A percentile compares a stretch with the other conserved stretches of the same genome.
Conservation (phyloP, 805 yeast species). For the Starmerella floris region DNA sequence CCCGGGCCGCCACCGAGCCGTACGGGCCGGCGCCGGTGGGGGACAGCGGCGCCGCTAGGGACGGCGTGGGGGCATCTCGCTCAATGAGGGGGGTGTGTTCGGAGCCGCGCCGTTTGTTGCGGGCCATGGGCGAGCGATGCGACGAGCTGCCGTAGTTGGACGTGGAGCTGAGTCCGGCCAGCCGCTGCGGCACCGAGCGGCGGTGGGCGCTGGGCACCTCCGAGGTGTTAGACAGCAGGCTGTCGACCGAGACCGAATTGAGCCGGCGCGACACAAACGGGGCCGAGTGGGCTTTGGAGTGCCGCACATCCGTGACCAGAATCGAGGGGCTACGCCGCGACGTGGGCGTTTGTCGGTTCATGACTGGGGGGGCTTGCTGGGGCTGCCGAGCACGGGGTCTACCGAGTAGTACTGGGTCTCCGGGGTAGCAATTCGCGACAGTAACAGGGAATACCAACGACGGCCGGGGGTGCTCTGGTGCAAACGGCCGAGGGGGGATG, state of each 20-base stretch:
- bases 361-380: neutral
- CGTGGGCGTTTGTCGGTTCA: constrained; percentile 34
- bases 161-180: neutral
- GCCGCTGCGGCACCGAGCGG: constrained; percentile 22
- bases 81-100: constrained; percentile 6
- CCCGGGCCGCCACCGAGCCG: neutral
- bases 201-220: constrained; percentile 78
- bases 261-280: constrained; percentile 48
- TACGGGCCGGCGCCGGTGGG: neutral
- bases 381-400: no score
- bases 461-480: no score
- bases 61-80: neutral
- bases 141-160: constrained; percentile 8
- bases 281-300: constrained; percentile 29
- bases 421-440: no score
- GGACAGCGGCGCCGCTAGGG: neutral
- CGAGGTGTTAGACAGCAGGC: constrained; percentile 60
- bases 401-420: no score
- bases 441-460: no score
- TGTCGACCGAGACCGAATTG: constrained; percentile 69
- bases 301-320: constrained; percentile 77
- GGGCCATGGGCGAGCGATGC: constrained; percentile 14
- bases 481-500: no score
- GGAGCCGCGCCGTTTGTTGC: constrained; percentile 5
- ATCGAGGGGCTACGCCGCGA: constrained; percentile 88